A percentile compares a stretch with the other conserved stretches of the same genome.
These are phyloP conservation scores for Hyphopichia khmerensis DNA, from an alignment of 1,139 yeast genomes.

Conservation along the genomic window DNA sequence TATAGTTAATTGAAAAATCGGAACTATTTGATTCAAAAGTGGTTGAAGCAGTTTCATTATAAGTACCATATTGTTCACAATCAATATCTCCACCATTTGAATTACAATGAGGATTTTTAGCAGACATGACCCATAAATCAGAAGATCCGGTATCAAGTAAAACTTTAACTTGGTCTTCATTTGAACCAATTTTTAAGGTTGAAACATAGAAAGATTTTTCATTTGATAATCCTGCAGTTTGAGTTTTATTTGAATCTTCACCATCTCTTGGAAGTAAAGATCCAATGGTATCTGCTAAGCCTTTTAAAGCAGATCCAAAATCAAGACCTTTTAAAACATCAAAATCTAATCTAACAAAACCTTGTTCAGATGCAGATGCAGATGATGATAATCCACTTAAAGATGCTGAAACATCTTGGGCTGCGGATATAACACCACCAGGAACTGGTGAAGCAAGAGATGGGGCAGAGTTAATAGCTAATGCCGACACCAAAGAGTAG, in stretches of 20 bases:
- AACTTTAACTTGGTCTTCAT: conserved; percentile 49
- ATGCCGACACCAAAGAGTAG: conserved; percentile 1
- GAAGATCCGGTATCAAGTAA: conserved; percentile 69
- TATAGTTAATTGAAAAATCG: conserved; percentile 27
- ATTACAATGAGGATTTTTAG: conserved; percentile 21
- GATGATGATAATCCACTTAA: no score
- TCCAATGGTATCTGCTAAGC: conserved; percentile 11
- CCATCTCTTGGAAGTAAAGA: conserved; percentile 8
- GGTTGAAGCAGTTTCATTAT: conserved; percentile 44
- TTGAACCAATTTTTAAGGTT: conserved; percentile 53
- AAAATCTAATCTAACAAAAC: conserved; percentile 20
- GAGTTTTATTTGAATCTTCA: conserved; percentile 6
- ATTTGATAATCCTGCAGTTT: conserved; percentile 11
- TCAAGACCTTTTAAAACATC: conserved; percentile 18
- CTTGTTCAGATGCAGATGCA: conserved; percentile 13
- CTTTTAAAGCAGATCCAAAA: conserved; percentile 12
- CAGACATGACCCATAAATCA: conserved; percentile 57
- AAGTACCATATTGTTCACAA: conserved; percentile 49
- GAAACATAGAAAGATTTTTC: conserved; percentile 30
- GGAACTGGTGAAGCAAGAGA: neutral
- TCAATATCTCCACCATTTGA: conserved; percentile 19
- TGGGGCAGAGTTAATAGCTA: neutral
- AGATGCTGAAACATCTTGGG: neutral
- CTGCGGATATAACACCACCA: neutral
- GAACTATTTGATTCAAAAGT: conserved; percentile 48